These are phyloP conservation scores for Lumnitzera littorea DNA, from an alignment of 345 rosid genomes.

Conservation along the genomic window DNA sequence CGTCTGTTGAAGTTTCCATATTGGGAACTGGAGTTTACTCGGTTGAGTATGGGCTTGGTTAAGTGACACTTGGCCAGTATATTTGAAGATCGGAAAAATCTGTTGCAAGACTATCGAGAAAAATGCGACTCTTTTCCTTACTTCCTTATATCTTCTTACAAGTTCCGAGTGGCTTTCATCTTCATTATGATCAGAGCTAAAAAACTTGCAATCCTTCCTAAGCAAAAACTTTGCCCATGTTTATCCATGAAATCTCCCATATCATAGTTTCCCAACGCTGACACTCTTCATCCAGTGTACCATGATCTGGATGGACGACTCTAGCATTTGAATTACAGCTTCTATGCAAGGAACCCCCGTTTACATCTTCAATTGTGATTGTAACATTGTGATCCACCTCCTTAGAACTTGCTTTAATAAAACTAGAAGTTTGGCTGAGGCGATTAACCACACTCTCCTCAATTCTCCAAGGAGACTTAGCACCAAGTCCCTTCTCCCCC, in stretches of 20 bases:
- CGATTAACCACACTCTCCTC: slow-evolving; percentile 85
- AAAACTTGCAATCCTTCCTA: slow-evolving; percentile 21
- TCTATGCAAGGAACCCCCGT: slow-evolving; percentile 44
- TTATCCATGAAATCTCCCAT: slow-evolving; percentile 27
- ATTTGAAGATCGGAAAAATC: no score
- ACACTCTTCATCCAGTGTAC: slow-evolving; percentile 33
- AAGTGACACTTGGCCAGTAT: no score
- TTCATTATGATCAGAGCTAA: slow-evolving; percentile 27
- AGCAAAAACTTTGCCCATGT: slow-evolving; percentile 21
- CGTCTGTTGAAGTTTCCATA: no score
- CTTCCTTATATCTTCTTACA: slow-evolving; percentile 55
- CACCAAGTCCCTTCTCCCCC: slow-evolving; percentile 54
- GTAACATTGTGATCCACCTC: slow-evolving; percentile 40
- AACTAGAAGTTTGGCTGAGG: slow-evolving; percentile 51
- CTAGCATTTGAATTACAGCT: slow-evolving; percentile 35
- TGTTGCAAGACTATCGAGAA: slow-evolving; percentile 23
- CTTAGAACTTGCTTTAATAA: slow-evolving; percentile 40
- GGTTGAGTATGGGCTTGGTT: no score
- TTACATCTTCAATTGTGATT: slow-evolving; percentile 73
- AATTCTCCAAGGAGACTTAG: slow-evolving; percentile 68
- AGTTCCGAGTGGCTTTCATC: slow-evolving; percentile 50
- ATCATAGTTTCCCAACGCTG: slow-evolving; percentile 23
- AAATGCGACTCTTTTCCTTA: slow-evolving; percentile 54
- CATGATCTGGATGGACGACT: slow-evolving; percentile 27
- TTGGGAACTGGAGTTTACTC: no score